Evolutionary conservation across 1,284 basidiomycete species (phyloP).

Genomic region (Moesziomyces sp.): DNA sequence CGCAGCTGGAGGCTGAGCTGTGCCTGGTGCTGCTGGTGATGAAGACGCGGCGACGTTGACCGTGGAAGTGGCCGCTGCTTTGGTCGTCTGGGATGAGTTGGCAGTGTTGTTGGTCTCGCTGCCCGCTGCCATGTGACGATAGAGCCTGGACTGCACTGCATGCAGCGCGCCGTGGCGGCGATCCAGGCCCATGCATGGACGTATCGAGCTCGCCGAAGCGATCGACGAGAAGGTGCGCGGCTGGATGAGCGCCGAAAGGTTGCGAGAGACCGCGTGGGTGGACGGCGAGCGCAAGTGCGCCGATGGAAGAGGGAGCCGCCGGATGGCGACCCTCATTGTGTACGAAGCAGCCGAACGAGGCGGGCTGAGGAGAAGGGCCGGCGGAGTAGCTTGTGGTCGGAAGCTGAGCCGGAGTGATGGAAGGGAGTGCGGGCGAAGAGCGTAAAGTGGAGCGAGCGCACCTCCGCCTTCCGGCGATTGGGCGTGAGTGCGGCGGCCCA

Average conservation of each 20-base stretch:
- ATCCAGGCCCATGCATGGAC: too few species aligned
- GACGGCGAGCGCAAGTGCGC: constrained; percentile 18
- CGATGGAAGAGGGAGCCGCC: constrained; percentile 34
- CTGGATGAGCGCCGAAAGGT: constrained; percentile 4
- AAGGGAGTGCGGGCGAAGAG: neutral
- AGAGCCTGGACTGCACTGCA: constrained; percentile 4
- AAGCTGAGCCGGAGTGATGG: neutral
- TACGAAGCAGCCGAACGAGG: constrained; percentile 8
- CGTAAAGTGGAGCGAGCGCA: too few species aligned
- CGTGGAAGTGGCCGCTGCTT: constrained; percentile 8
- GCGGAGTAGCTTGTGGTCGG: neutral
- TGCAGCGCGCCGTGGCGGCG: neutral
- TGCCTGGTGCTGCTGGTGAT: neutral
- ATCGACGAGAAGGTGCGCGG: constrained; percentile 18
- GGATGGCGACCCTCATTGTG: constrained; percentile 41
- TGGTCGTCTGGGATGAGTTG: neutral
- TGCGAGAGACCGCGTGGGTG: constrained; percentile 11
- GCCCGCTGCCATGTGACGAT: constrained; percentile 30
- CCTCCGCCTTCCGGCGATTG: neutral
- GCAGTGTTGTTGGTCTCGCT: constrained; percentile 1
- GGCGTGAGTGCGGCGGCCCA: too few species aligned
- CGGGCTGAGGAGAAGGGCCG: neutral
- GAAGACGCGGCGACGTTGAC: constrained; percentile 23
- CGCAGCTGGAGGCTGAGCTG: neutral
- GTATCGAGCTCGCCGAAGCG: neutral